phyloP scores from a whole-genome alignment of 2,329 filamentous ascomycete genomes.

The Conoideocrella luteorostrata region DNA sequence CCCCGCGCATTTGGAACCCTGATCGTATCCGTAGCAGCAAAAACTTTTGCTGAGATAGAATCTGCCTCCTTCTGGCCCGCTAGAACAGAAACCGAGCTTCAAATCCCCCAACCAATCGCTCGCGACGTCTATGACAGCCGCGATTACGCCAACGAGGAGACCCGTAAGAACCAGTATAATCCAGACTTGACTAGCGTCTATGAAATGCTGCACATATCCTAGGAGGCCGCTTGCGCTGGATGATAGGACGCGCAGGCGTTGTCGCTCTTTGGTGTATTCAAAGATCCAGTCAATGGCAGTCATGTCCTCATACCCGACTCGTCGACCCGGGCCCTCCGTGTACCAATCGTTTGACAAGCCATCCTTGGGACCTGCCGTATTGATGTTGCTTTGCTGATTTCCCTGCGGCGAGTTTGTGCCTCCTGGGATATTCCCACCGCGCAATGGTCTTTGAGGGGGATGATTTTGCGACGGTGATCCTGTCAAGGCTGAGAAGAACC shows the following conservation, averaged over 20 bases:
- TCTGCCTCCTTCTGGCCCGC: conserved; percentile 65
- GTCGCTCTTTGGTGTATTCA: conserved; percentile 93
- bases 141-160: conserved; percentile 73
- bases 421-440: conserved; percentile 5
- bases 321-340: conserved; percentile 76
- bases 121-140: conserved; percentile 81
- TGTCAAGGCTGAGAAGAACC: conserved; percentile 43
- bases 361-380: conserved; percentile 36
- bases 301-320: conserved; percentile 91
- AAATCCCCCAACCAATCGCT: conserved; percentile 92
- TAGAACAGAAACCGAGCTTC: conserved; percentile 82
- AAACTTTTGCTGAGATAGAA: conserved; percentile 91
- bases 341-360: conserved; percentile 69
- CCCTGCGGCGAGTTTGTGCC: conserved; percentile 12
- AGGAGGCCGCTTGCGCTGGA: conserved; percentile 63
- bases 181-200: conserved; percentile 90
- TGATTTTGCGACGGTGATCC: conserved; percentile 17
- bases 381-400: conserved; percentile 10
- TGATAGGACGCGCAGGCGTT: conserved; percentile 72
- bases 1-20: conserved; percentile 71
- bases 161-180: conserved; percentile 80
- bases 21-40: conserved; percentile 89
- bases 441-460: not conserved
- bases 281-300: conserved; percentile 99
- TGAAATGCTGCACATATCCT: conserved; percentile 64